Conservation (phyloP, 2,329 filamentous ascomycete genomes). For the Ceratocystis papillata region DNA sequence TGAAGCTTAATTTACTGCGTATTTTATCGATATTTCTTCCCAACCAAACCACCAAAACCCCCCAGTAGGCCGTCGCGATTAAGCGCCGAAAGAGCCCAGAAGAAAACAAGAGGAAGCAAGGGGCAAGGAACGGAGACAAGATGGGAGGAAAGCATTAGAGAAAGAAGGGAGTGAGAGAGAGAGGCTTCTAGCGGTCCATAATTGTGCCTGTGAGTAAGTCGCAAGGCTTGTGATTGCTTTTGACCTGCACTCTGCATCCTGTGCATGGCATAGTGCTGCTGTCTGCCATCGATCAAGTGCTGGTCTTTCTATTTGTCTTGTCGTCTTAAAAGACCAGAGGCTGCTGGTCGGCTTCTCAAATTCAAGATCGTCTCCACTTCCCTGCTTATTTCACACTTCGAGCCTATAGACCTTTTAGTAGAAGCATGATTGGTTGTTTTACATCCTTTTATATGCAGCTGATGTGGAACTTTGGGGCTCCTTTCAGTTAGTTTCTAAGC, state of each 20-base stretch:
- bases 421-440: too few species aligned
- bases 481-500: too few species aligned
- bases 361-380: too few species aligned
- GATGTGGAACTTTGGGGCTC: too few species aligned
- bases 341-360: too few species aligned
- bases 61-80: conserved; percentile 5
- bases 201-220: too few species aligned
- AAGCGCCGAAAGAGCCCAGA: background rate
- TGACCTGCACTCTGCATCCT: background rate
- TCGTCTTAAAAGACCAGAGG: too few species aligned
- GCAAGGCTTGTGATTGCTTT: background rate
- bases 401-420: too few species aligned
- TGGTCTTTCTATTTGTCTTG: too few species aligned
- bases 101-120: background rate
- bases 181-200: background rate
- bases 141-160: background rate
- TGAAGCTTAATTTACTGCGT: too few species aligned
- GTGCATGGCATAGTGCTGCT: background rate
- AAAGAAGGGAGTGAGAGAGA: background rate
- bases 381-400: too few species aligned
- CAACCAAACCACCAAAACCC: background rate
- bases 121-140: background rate
- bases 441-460: too few species aligned
- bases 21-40: background rate
- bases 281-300: background rate